Conservation (phyloP, 495 filamentous ascomycete species). For the Annulohypoxylon bovei region DNA sequence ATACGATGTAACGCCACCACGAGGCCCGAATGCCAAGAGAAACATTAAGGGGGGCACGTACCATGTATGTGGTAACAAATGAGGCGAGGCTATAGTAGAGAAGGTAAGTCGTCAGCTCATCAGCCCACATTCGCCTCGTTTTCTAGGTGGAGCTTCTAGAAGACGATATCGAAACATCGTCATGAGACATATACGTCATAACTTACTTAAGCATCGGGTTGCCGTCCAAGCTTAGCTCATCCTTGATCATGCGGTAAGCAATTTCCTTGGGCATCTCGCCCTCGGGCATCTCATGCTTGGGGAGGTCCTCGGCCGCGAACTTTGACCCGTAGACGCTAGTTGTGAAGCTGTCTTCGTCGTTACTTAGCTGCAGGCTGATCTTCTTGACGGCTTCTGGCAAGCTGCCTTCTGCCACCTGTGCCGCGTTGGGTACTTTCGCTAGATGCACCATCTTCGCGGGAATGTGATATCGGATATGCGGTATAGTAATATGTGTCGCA, state of each 20-base stretch:
- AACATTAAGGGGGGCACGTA: constrained; percentile 45
- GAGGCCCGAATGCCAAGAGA: constrained; percentile 4
- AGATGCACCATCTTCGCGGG: constrained; percentile 74
- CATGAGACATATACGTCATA: constrained; percentile 21
- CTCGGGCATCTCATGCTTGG: constrained; percentile 89
- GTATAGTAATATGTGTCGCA: not conserved
- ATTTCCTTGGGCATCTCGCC: constrained; percentile 85
- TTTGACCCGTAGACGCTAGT: constrained; percentile 85
- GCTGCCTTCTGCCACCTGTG: constrained; percentile 57
- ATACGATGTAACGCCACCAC: constrained; percentile 30
- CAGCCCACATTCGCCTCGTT: constrained; percentile 28
- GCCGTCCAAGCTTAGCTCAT: constrained; percentile 89
- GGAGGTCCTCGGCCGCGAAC: constrained; percentile 81
- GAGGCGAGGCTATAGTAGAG: constrained; percentile 66
- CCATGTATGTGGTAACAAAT: constrained; percentile 91
- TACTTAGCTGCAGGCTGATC: constrained; percentile 55
- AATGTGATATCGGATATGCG: not conserved
- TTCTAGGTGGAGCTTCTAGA: constrained; percentile 8
- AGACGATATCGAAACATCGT: constrained; percentile 4
- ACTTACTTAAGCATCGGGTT: constrained; percentile 86
- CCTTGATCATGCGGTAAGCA: constrained; percentile 96
- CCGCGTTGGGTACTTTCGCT: constrained; percentile 62
- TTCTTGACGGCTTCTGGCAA: constrained; percentile 59
- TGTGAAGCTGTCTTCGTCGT: constrained; percentile 69
- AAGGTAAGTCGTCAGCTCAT: constrained; percentile 30